Base-by-base conservation (phyloP, 2,329 filamentous ascomycete species). In the Calycina herbarum region DNA sequence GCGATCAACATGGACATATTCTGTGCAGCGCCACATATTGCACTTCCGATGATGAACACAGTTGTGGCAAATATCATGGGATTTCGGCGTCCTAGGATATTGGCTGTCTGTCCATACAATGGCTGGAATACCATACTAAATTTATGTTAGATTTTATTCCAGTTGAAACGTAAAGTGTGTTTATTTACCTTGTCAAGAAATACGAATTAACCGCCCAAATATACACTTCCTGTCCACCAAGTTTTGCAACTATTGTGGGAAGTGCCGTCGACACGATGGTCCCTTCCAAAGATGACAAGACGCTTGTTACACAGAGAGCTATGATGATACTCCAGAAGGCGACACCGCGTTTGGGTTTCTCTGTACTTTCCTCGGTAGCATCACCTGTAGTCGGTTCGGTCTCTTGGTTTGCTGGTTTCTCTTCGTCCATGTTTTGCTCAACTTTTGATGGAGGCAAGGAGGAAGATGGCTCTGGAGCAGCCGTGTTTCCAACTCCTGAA, bases 1-100 rank as follows among this genome's bases (percentile, higher is more conserved):
- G 81, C 82, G 62, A 90, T 83, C 48, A 90, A 79, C 83, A 89
- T 88, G 38, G 82, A 78, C 70, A 89, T 84, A 70, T 82, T 86
- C 13, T 51, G 38, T 54, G 59, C 17, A 15, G 20, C 35, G 24
- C 59, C 57, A 15, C 64, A 57, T 31, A 57, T 57, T 15, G 24
- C 54, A 27, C 59, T 62, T n/a, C 59, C 59, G 7, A 65, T 33
- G 11, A 33, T 45, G 42, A 65, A 62, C 15, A 65, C 17, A n/a
- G 35, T n/a, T 20, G 61, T 54, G 15, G 57, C 38, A 13, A 45
- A 24, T 15, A 65, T 65, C 20, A 57, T 56, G 3, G 61, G 27
- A 40, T 31, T 61, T 7, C 54, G 27, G 27, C 40, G n/a, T 35
- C 54, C 33, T 5, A 67, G 65, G 56, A 63, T 51, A 20, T 66